Base-by-base conservation (phyloP, 306 rosid genomes). In the Malus orientalis region DNA sequence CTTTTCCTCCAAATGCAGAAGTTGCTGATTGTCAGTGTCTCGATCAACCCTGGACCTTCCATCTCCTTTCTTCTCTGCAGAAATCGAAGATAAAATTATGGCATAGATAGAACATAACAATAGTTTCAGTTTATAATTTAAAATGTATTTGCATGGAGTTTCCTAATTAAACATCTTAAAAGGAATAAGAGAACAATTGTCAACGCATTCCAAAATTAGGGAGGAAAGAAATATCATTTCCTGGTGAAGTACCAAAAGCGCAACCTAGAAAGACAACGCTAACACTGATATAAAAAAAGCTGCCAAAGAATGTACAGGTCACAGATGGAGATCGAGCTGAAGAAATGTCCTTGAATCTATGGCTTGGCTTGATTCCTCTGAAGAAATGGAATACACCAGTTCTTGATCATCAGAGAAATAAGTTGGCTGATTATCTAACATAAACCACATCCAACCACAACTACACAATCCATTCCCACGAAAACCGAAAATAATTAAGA, bases 1-100 rank as follows among this genome's bases (percentile, higher is more conserved):
- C 87, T 95, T 95, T 63, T 95, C 99, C 83, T 95, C 99, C 87
- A 91, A 78, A 78, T 84, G 97, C 74, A 89, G 89, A 70, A 91
- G 96, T 78, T 95, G 97, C 73, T 89, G 90, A 83, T 88, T 93
- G 79, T 95, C 99, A 74, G 88, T 84, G 60, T 92, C 99, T 51
- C 99, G 90, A 74, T 95, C 99, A 19, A 85, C 84, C 71, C 99
- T 89, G 67, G 93, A 90, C 79, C 98, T 92, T 55, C 95, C 93
- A 69, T 94, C 97, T 40, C 89, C 80, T 79, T 89, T 95, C 87
- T 95, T 95, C 72, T 95, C 99, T 89, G 88, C 84, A 81, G 70
- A 59, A 70, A 82, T 68, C 58, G 55, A 32, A 71, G 63, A 75
- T 71, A 54, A 75, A 60, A 53, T 69, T 74, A 80, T 63, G 60